Evolutionary conservation across 1,139 yeast species (phyloP).

Genomic region (Sugiyamaella novakii): DNA sequence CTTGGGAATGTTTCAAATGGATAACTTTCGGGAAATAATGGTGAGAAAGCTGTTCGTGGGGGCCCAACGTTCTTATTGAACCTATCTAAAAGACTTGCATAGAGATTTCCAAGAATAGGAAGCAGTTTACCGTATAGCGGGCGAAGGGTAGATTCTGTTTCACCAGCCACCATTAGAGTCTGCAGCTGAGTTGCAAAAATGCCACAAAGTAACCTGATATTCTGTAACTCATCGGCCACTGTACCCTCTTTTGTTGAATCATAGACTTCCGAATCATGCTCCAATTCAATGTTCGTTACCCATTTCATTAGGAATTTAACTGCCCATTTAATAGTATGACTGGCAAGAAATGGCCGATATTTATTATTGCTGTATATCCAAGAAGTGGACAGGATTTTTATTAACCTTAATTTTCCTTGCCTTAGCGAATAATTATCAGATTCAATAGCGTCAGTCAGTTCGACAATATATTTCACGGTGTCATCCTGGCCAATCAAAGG

Average conservation of each 20-base stretch:
- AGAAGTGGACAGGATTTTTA: constrained; percentile 59
- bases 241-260: constrained; percentile 29
- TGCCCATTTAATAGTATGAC: constrained; percentile 62
- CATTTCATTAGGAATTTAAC: constrained; percentile 33
- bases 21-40: constrained; percentile 64
- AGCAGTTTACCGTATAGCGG: constrained; percentile 39
- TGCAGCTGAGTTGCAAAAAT: constrained; percentile 41
- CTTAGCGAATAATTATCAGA: constrained; percentile 48
- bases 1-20: constrained; percentile 58
- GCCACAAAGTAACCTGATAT: constrained; percentile 38
- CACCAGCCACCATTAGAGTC: constrained; percentile 39
- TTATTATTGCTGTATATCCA: constrained; percentile 47
- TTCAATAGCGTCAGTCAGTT: constrained; percentile 36
- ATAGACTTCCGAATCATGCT: not conserved
- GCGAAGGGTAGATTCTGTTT: constrained; percentile 36
- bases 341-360: constrained; percentile 51
- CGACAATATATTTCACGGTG: constrained; percentile 35
- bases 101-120: constrained; percentile 37
- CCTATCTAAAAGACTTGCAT: constrained; percentile 1
- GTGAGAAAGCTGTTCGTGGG: constrained; percentile 35
- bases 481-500: constrained; percentile 35
- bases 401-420: constrained; percentile 58
- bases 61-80: constrained; percentile 15
- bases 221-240: constrained; percentile 35
- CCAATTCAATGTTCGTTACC: not conserved